A percentile compares a stretch with the other conserved stretches of the same genome.
Evolutionary conservation across 1,139 yeast genomes (phyloP).

Genomic region (Debaryomycetaceae sp.): DNA sequence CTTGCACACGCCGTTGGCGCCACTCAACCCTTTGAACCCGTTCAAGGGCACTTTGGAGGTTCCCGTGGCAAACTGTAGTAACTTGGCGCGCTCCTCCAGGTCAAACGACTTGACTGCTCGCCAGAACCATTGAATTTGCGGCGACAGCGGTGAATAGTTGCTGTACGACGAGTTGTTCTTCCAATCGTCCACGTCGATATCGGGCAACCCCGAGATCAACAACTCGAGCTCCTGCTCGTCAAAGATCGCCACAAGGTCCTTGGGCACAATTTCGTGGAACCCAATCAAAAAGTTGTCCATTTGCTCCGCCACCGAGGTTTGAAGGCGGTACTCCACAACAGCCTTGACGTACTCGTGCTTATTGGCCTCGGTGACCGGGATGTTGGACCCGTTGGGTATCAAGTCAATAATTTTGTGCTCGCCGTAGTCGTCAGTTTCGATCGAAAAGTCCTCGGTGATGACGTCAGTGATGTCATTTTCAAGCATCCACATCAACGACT

Average conservation of each 20-base stretch:
- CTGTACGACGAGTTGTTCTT: constrained; percentile 77
- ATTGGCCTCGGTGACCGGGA: constrained; percentile 86
- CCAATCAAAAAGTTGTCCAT: constrained; percentile 83
- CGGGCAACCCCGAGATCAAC: constrained; percentile 91
- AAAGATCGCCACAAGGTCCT: constrained; percentile 79
- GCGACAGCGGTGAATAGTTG: constrained; percentile 79
- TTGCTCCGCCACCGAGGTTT: constrained; percentile 82
- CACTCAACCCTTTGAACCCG: constrained; percentile 88
- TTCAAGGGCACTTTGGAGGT: constrained; percentile 94
- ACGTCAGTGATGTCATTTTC: constrained; percentile 96
- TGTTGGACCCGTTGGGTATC: constrained; percentile 75
- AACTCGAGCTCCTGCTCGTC: constrained; percentile 95
- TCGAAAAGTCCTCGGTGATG: constrained; percentile 92
- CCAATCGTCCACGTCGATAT: constrained; percentile 96
- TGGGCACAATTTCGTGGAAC: constrained; percentile 89
- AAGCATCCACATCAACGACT: constrained; percentile 92
- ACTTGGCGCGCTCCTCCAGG: constrained; percentile 87
- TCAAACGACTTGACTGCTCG: constrained; percentile 94
- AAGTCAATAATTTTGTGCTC: constrained; percentile 78
- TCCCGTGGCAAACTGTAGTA: constrained; percentile 95
- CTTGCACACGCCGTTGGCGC: constrained; percentile 82
- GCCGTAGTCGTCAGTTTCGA: constrained; percentile 93
- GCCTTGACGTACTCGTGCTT: constrained; percentile 83
- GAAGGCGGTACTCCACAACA: constrained; percentile 83
- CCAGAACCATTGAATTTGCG: constrained; percentile 97